These are phyloP conservation scores for Cunninghamia lanceolata DNA, from an alignment of 75 land plant species.

Conservation along the genomic window DNA sequence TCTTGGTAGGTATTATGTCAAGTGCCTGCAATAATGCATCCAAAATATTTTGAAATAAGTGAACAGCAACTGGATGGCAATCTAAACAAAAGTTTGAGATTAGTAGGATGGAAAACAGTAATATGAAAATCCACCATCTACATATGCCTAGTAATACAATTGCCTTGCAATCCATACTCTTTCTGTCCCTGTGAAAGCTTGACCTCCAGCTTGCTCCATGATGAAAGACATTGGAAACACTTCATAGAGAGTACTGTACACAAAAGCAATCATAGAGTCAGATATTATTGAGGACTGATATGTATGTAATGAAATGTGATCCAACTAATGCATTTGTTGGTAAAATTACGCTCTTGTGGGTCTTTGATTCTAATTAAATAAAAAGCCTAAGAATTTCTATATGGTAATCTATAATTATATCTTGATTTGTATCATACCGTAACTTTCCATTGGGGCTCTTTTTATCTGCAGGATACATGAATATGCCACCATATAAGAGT, in stretches of 20 bases:
- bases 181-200: constrained; percentile 86
- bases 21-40: constrained; percentile 60
- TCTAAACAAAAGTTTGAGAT: neutral
- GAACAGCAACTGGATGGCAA: neutral
- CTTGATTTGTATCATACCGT: constrained; percentile 51
- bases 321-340: neutral
- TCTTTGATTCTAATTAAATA: neutral
- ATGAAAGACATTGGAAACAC: constrained; percentile 98
- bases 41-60: neutral
- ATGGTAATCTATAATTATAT: constrained; percentile 52
- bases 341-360: neutral
- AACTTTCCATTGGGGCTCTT: constrained; percentile 41
- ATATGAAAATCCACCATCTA: neutral
- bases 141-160: neutral
- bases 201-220: constrained; percentile 99
- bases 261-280: constrained; percentile 20
- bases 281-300: neutral
- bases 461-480: constrained; percentile 37
- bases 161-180: constrained; percentile 46
- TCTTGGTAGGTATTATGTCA: constrained; percentile 78
- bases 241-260: constrained; percentile 89
- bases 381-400: neutral
- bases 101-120: neutral
- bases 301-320: neutral
- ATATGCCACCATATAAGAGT: constrained; percentile 27